Conservation (phyloP, 1,139 yeast species). For the Nakaseomyces sp. region DNA sequence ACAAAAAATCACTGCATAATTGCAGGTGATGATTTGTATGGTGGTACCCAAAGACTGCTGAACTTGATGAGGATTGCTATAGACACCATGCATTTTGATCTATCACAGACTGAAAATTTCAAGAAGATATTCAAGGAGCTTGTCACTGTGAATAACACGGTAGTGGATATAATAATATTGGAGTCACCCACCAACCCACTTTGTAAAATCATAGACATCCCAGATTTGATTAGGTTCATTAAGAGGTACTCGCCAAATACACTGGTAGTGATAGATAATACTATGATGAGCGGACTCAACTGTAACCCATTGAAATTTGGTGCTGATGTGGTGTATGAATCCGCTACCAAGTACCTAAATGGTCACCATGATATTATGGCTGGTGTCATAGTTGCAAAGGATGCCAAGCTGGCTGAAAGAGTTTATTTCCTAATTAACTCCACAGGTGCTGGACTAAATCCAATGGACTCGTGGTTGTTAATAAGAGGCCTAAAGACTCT, state of each 20-base stretch:
- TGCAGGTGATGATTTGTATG: conserved; percentile 90
- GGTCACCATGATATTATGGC: conserved; percentile 98
- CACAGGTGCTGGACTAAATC: conserved; percentile 84
- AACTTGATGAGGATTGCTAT: conserved; percentile 58
- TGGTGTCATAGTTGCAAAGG: conserved; percentile 71
- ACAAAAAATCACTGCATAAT: conserved; percentile 34
- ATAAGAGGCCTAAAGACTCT: conserved; percentile 81
- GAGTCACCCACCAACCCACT: conserved; percentile 92
- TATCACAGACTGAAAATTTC: conserved; percentile 50
- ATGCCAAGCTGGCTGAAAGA: conserved; percentile 53
- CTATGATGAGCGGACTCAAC: conserved; percentile 88
- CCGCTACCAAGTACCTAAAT: conserved; percentile 83
- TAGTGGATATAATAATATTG: conserved; percentile 45
- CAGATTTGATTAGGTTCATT: conserved; percentile 53
- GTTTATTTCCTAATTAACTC: conserved; percentile 75
- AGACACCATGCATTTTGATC: conserved; percentile 65
- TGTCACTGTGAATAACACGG: conserved; percentile 29
- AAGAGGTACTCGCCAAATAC: conserved; percentile 60
- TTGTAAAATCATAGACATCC: conserved; percentile 76
- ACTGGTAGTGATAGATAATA: conserved; percentile 80
- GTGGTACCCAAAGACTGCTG: conserved; percentile 82
- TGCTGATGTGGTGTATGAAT: conserved; percentile 84
- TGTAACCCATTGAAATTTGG: conserved; percentile 81
- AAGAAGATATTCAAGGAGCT: conserved; percentile 36
- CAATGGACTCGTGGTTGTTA: conserved; percentile 84